Conservation (phyloP, 345 rosid species). For the Rhizophora mangle region DNA sequence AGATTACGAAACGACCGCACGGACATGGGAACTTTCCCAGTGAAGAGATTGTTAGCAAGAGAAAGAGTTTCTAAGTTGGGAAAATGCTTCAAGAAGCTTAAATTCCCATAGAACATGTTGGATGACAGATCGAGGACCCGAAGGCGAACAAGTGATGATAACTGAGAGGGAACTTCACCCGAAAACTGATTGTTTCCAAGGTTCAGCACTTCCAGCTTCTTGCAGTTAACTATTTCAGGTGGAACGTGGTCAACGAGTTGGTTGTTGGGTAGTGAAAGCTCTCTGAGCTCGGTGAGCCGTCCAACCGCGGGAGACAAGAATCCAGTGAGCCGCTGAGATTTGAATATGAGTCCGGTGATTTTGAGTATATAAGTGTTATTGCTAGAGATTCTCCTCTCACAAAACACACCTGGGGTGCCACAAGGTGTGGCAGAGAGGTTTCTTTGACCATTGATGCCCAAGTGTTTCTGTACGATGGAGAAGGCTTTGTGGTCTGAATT, state of each 20-base stretch:
- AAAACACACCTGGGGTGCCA: slow-evolving; percentile 51
- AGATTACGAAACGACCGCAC: slow-evolving; percentile 67
- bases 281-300: slow-evolving; percentile 66
- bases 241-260: slow-evolving; percentile 53
- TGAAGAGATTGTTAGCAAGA: slow-evolving; percentile 67
- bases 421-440: slow-evolving; percentile 45
- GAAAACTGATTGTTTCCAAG: slow-evolving; percentile 59
- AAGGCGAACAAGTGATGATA: slow-evolving; percentile 55
- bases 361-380: slow-evolving; percentile 49
- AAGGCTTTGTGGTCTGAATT: slow-evolving; percentile 58
- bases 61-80: slow-evolving; percentile 72
- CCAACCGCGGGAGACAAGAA: slow-evolving; percentile 66
- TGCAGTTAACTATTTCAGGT: slow-evolving; percentile 51
- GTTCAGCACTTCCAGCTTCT: slow-evolving; percentile 73
- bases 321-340: slow-evolving; percentile 50
- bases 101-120: slow-evolving; percentile 59
- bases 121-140: slow-evolving; percentile 67
- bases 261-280: slow-evolving; percentile 68
- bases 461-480: slow-evolving; percentile 37
- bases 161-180: slow-evolving; percentile 56
- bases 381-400: slow-evolving; percentile 59
- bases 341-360: slow-evolving; percentile 62
- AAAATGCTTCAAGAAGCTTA: slow-evolving; percentile 70
- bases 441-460: slow-evolving; percentile 51
- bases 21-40: slow-evolving; percentile 65